phyloP scores from a whole-genome alignment of 1,284 basidiomycete species.

The Irpex lacteus region DNA sequence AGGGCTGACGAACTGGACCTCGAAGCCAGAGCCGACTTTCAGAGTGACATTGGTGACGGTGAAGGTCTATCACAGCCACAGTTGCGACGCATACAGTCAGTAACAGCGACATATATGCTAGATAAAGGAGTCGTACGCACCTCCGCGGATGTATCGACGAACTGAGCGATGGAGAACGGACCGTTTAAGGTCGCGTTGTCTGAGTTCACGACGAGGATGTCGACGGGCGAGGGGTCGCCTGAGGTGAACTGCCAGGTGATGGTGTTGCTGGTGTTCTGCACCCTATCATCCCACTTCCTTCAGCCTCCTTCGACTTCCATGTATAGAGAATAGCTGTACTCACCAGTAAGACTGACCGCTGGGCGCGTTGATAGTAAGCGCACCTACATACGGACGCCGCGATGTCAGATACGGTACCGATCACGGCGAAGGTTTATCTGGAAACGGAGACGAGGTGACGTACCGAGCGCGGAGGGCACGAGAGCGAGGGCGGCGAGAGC shows the following conservation, averaged over 20 bases:
- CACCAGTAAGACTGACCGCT: conserved; percentile 34
- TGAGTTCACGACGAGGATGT: conserved; percentile 32
- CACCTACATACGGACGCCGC: conserved; percentile 15
- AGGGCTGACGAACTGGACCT: conserved; percentile 43
- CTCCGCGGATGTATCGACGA: conserved; percentile 30
- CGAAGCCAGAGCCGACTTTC: conserved; percentile 33
- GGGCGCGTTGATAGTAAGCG: conserved; percentile 32
- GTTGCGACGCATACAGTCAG: neutral
- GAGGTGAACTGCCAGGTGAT: conserved; percentile 33
- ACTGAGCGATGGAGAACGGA: conserved; percentile 32
- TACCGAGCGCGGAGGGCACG: conserved; percentile 32
- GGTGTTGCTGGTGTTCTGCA: conserved; percentile 33
- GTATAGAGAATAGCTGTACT: conserved; percentile 1
- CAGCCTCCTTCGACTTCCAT: neutral
- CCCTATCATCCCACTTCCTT: conserved; percentile 23
- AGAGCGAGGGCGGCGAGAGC: conserved; percentile 25
- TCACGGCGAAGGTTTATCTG: neutral
- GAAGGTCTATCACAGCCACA: conserved; percentile 16
- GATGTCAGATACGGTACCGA: conserved; percentile 7
- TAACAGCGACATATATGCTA: neutral
- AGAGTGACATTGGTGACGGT: conserved; percentile 38
- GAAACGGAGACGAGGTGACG: neutral
- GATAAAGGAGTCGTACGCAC: conserved; percentile 16
- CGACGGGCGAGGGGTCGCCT: conserved; percentile 35
- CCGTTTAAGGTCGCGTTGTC: conserved; percentile 36